Percentiles rank a stretch among this genome's conserved stretches.
Conservation (phyloP, 2,329 filamentous ascomycete genomes). For the Aspergillus novofumigatus region DNA sequence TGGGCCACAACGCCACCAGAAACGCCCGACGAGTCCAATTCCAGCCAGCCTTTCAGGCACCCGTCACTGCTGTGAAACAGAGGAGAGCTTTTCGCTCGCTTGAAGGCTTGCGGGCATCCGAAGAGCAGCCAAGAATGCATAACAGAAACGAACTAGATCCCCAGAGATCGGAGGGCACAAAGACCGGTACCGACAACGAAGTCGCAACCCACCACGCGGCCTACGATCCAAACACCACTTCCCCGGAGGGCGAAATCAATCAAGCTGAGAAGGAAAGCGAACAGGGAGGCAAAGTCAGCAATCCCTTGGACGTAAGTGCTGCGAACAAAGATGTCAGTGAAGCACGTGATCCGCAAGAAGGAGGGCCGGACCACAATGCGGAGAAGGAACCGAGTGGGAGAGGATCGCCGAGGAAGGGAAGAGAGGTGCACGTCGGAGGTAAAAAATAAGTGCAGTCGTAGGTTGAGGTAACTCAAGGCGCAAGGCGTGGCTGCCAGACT, state of each 20-base stretch:
- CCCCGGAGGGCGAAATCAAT: conserved; percentile 55
- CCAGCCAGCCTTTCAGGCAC: conserved; percentile 2
- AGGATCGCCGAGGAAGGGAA: conserved; percentile 34
- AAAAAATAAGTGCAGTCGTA: not conserved
- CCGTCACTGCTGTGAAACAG: not conserved
- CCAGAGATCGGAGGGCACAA: conserved; percentile 61
- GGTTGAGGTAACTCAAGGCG: not conserved
- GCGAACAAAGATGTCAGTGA: conserved; percentile 57
- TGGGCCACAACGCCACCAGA: conserved; percentile 6
- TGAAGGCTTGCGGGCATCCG: not conserved
- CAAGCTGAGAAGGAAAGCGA: conserved; percentile 35
- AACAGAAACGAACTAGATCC: conserved; percentile 63
- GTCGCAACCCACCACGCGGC: conserved; percentile 59
- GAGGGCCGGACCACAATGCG: conserved; percentile 39
- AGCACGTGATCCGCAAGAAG: conserved; percentile 43
- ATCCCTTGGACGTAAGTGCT: conserved; percentile 57
- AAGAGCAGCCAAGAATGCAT: conserved; percentile 4
- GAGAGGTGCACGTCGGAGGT: conserved; percentile 13
- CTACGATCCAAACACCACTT: conserved; percentile 65
- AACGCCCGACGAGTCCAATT: conserved; percentile 1
- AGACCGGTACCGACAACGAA: conserved; percentile 61
- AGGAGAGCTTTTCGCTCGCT: not conserved
- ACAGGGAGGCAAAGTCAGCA: conserved; percentile 37
- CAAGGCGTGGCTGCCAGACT: not conserved
- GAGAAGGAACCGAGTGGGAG: conserved; percentile 38